Conservation (phyloP, 192 early-diverging fungal genomes). For the Backusella circina region DNA sequence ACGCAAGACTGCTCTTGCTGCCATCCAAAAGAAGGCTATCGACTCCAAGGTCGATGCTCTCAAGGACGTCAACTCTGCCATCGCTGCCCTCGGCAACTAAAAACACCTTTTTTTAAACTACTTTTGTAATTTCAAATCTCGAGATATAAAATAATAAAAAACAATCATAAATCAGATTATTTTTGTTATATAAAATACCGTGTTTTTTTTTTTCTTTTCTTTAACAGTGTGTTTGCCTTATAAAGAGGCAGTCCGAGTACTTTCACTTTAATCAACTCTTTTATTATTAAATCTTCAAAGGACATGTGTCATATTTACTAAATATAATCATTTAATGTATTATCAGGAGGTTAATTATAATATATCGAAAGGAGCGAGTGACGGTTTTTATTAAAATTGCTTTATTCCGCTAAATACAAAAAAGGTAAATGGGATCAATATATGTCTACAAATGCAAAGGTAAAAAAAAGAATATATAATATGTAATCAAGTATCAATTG, state of each 20-base stretch:
- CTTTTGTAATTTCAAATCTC: neutral
- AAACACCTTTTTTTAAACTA: conserved; percentile 7
- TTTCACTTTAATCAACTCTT: too few species aligned
- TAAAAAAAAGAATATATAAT: neutral
- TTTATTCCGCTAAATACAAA: neutral
- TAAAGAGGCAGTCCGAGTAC: too few species aligned
- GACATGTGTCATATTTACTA: neutral
- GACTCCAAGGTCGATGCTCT: conserved; percentile 50
- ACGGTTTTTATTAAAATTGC: neutral
- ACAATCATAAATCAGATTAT: neutral
- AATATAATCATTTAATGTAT: neutral
- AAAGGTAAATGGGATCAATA: neutral
- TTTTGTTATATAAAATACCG: neutral
- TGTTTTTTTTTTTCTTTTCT: too few species aligned
- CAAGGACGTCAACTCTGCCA: conserved; percentile 53
- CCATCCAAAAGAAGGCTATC: conserved; percentile 35
- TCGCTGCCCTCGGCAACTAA: conserved; percentile 58
- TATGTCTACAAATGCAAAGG: conserved; percentile 1
- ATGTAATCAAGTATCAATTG: neutral
- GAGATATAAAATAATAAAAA: neutral
- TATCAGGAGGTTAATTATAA: too few species aligned
- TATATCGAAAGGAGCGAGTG: too few species aligned
- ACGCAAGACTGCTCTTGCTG: conserved; percentile 66
- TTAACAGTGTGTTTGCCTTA: too few species aligned
- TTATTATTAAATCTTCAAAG: neutral